Conservation (phyloP, 306 rosid species). For the Vigna mungo region DNA sequence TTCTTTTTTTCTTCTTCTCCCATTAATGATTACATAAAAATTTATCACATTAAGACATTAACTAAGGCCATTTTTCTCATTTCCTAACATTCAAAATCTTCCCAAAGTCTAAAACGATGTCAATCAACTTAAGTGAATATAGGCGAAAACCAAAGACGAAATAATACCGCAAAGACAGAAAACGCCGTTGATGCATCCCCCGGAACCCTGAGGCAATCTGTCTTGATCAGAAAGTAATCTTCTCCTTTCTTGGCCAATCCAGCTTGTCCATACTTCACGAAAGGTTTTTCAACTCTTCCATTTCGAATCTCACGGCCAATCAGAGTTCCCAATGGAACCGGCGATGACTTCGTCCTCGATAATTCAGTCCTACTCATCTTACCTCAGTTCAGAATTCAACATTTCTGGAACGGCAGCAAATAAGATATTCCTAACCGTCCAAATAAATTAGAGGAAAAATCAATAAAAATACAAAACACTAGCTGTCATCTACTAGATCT, state of each 20-base stretch:
- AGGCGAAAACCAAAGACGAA: slow-evolving; percentile 30
- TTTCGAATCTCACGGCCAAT: slow-evolving; percentile 92
- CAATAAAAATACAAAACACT: slow-evolving; percentile 8
- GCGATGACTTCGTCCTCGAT: slow-evolving; percentile 65
- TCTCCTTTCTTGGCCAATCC: slow-evolving; percentile 99
- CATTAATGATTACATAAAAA: background rate
- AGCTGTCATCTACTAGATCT: slow-evolving; percentile 30
- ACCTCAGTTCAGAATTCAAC: slow-evolving; percentile 60
- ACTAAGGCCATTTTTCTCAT: slow-evolving; percentile 22
- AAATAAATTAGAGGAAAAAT: slow-evolving; percentile 28
- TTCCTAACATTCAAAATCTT: slow-evolving; percentile 35
- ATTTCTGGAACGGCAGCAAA: slow-evolving; percentile 41
- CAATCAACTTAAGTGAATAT: slow-evolving; percentile 12
- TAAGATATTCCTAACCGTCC: slow-evolving; percentile 26
- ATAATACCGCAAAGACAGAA: slow-evolving; percentile 91
- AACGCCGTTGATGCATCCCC: slow-evolving; percentile 77
- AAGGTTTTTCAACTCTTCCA: slow-evolving; percentile 80
- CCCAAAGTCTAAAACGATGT: slow-evolving; percentile 3
- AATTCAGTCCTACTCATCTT: slow-evolving; percentile 75
- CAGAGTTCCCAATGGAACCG: slow-evolving; percentile 89
- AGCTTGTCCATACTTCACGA: slow-evolving; percentile 92
- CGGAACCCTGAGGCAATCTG: slow-evolving; percentile 77
- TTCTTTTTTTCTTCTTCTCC: background rate
- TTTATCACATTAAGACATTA: background rate
- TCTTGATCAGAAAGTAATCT: slow-evolving; percentile 89